A percentile compares a stretch with the other conserved stretches of the same genome.
These are phyloP conservation scores for Talaromyces adpressus DNA, from an alignment of 495 filamentous ascomycete species.

Conservation along the genomic window DNA sequence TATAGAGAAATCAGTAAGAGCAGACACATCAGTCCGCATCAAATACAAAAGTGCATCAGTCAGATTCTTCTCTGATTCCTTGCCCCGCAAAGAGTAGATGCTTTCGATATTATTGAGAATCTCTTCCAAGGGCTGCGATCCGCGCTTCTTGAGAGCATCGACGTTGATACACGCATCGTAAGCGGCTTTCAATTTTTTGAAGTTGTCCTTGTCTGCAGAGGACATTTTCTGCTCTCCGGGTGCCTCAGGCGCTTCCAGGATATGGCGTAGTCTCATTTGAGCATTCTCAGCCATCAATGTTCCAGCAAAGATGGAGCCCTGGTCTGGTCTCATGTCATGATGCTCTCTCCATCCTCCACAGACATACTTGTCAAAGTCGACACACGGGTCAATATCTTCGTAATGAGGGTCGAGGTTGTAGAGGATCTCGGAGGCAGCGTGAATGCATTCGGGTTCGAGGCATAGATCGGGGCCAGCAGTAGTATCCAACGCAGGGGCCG, in stretches of 20 bases:
- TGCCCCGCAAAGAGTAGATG: conserved; percentile 36
- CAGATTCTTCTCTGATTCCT: conserved; percentile 32
- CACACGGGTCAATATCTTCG: conserved; percentile 58
- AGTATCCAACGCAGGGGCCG: not conserved
- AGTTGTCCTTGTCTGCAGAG: conserved; percentile 51
- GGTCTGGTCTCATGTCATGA: conserved; percentile 62
- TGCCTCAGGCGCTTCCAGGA: conserved; percentile 53
- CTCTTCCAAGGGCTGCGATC: conserved; percentile 43
- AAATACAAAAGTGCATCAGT: conserved; percentile 48
- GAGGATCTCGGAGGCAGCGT: conserved; percentile 61
- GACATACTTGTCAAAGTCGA: conserved; percentile 60
- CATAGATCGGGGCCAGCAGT: conserved; percentile 29
- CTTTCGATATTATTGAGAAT: conserved; percentile 45
- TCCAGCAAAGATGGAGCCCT: conserved; percentile 50
- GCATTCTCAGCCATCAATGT: conserved; percentile 54
- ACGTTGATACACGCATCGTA: conserved; percentile 64
- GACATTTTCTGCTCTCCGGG: conserved; percentile 28
- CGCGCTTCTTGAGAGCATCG: conserved; percentile 41
- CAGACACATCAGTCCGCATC: conserved; percentile 41
- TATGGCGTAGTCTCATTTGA: conserved; percentile 52
- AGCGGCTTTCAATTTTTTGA: conserved; percentile 54
- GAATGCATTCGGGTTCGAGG: conserved; percentile 56
- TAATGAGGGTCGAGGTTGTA: conserved; percentile 61
- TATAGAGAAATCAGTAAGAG: conserved; percentile 39
- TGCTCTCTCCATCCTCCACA: conserved; percentile 61